Percentiles rank a stretch among this genome's conserved stretches.
Conservation (phyloP, 176 grass and related monocot species). For the Neostapfia colusana region DNA sequence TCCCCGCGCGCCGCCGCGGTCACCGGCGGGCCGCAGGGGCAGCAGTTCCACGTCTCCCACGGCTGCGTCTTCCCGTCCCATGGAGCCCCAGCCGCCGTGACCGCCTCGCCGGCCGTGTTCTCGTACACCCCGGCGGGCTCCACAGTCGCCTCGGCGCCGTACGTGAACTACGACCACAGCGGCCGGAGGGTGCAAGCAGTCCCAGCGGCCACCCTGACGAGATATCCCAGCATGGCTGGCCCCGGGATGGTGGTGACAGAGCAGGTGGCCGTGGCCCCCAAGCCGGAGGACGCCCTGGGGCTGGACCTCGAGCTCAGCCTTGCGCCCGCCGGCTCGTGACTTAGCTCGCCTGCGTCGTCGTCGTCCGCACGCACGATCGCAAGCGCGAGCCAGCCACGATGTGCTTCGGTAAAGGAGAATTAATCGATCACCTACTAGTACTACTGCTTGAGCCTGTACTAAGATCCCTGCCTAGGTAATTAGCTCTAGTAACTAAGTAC, state of each 20-base stretch:
- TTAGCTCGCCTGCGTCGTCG: not conserved
- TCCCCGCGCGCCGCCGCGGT: slow-evolving; percentile 52
- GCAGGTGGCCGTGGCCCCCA: slow-evolving; percentile 39
- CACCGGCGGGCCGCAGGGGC: slow-evolving; percentile 37
- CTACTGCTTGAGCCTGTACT: slow-evolving; percentile 19
- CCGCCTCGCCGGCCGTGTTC: slow-evolving; percentile 49
- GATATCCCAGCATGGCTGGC: slow-evolving; percentile 43
- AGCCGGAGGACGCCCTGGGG: slow-evolving; percentile 59
- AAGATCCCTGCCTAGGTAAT: slow-evolving; percentile 33
- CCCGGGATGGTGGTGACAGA: slow-evolving; percentile 36
- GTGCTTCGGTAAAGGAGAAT: slow-evolving; percentile 30
- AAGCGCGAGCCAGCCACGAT: not conserved
- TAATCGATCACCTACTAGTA: slow-evolving; percentile 27
- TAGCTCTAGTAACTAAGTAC: slow-evolving; percentile 41
- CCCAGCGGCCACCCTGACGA: slow-evolving; percentile 27
- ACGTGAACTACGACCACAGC: slow-evolving; percentile 39
- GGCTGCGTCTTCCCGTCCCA: slow-evolving; percentile 64
- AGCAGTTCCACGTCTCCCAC: slow-evolving; percentile 73
- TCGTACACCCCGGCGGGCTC: slow-evolving; percentile 44
- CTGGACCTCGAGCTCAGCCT: slow-evolving; percentile 96
- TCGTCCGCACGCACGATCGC: not conserved
- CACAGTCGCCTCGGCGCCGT: not conserved
- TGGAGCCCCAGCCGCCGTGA: not conserved
- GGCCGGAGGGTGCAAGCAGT: slow-evolving; percentile 42
- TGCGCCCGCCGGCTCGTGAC: slow-evolving; percentile 67